Conservation (phyloP, 129 eudicot genomes). For the Ambrosia artemisiifolia region DNA sequence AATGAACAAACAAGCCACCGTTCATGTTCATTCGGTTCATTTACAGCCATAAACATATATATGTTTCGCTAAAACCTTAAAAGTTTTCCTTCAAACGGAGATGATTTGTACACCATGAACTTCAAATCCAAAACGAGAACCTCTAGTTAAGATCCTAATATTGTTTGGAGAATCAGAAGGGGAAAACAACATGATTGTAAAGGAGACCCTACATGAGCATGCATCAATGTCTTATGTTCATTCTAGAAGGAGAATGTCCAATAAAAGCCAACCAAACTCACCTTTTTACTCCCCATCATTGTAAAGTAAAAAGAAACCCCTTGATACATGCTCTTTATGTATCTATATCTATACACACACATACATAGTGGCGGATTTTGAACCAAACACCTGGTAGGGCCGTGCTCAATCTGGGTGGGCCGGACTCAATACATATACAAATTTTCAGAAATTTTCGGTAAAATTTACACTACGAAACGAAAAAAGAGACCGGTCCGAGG, state of each 20-base stretch:
- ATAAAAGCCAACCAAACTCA: constrained; percentile 34
- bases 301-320: constrained; percentile 14
- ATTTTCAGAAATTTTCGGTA: too few species aligned
- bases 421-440: too few species aligned
- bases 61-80: too few species aligned
- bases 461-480: too few species aligned
- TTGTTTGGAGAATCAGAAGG: constrained; percentile 10
- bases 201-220: constrained; percentile 47
- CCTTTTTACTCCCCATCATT: constrained; percentile 19
- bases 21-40: too few species aligned
- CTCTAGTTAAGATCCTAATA: constrained; percentile 4
- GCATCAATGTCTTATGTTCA: constrained; percentile 34
- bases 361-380: too few species aligned
- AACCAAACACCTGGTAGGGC: too few species aligned
- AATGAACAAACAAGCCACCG: neutral
- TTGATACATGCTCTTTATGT: neutral
- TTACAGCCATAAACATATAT: too few species aligned
- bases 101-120: neutral
- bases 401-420: too few species aligned
- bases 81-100: too few species aligned
- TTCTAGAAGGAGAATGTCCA: constrained; percentile 26
- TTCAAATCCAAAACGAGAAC: neutral
- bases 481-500: too few species aligned
- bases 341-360: neutral
- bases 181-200: constrained; percentile 26